These are phyloP conservation scores for Claviceps sp. DNA, from an alignment of 2,329 filamentous ascomycete species.

Conservation along the genomic window DNA sequence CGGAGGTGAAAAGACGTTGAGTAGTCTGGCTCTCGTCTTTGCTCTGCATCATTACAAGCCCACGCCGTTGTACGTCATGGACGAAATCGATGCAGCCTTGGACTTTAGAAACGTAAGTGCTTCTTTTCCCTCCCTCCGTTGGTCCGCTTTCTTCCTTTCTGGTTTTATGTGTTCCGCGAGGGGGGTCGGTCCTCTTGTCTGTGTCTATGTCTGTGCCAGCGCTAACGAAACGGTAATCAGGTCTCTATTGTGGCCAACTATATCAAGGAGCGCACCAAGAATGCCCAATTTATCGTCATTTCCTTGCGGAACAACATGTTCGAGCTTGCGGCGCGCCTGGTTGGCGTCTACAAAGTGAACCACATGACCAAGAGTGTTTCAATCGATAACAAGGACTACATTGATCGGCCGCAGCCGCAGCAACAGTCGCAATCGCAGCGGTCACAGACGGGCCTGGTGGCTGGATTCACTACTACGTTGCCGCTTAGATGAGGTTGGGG, in stretches of 20 bases:
- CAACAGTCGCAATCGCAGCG: conserved; percentile 17
- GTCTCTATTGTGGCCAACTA: conserved; percentile 97
- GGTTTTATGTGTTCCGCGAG: background rate
- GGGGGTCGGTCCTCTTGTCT: no score
- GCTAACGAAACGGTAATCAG: conserved; percentile 27
- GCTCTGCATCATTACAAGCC: conserved; percentile 96
- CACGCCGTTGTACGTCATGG: conserved; percentile 97
- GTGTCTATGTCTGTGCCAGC: background rate
- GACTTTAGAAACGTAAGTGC: conserved; percentile 90
- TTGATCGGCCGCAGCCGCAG: conserved; percentile 26
- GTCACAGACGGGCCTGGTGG: conserved; percentile 13
- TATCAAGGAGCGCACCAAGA: conserved; percentile 98
- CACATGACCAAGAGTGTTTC: conserved; percentile 95
- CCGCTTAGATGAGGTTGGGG: conserved; percentile 17
- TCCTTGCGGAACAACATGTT: conserved; percentile 99
- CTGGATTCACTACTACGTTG: conserved; percentile 21
- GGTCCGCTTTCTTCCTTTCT: background rate
- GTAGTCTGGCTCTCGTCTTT: conserved; percentile 89
- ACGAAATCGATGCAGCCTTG: conserved; percentile 95
- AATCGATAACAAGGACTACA: conserved; percentile 74
- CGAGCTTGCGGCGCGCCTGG: conserved; percentile 85
- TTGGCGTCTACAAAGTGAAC: conserved; percentile 98
- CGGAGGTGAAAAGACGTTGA: conserved; percentile 94
- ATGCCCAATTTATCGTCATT: conserved; percentile 98
- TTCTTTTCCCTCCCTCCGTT: background rate